Percentiles rank a stretch among this genome's conserved stretches.
These are phyloP conservation scores for Toxoplasma gondii DNA, from an alignment of 169 alveolate species.

Conservation along the genomic window DNA sequence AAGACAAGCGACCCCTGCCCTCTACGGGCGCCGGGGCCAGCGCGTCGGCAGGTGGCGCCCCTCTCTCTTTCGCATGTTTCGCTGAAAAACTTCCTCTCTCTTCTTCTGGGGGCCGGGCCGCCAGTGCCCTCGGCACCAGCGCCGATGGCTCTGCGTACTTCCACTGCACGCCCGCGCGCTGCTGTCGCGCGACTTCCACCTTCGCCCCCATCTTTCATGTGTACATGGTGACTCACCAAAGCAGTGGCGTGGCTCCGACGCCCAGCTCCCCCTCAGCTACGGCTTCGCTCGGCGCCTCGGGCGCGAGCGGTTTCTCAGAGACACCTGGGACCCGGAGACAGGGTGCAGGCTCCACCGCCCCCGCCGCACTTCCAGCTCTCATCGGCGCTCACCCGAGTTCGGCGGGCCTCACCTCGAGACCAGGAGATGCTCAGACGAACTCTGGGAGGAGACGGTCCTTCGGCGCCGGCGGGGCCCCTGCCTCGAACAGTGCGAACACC, in stretches of 20 bases:
- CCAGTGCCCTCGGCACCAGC: background rate
- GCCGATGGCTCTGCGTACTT: background rate
- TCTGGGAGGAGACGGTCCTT: background rate
- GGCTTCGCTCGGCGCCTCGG: background rate
- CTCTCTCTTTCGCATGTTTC: background rate
- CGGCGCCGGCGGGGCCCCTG: background rate
- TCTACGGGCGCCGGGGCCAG: background rate
- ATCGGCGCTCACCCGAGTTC: constrained; percentile 49
- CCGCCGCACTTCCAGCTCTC: constrained; percentile 47
- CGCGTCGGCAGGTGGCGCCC: background rate
- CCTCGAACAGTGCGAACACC: background rate
- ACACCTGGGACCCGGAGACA: too few species aligned
- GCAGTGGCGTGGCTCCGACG: background rate
- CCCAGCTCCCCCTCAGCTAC: background rate
- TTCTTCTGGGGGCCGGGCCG: background rate
- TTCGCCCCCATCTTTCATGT: constrained; percentile 1
- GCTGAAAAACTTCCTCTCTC: background rate
- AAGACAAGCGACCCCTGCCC: background rate
- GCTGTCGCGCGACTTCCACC: constrained; percentile 40
- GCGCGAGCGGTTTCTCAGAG: background rate
- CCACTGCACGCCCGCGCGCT: constrained; percentile 66
- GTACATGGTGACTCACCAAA: constrained; percentile 44
- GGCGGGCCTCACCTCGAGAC: background rate
- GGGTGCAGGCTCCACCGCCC: background rate
- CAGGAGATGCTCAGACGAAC: background rate